Base-by-base conservation (phyloP, 73 alveolate genomes). In the Uronychia setigera region DNA sequence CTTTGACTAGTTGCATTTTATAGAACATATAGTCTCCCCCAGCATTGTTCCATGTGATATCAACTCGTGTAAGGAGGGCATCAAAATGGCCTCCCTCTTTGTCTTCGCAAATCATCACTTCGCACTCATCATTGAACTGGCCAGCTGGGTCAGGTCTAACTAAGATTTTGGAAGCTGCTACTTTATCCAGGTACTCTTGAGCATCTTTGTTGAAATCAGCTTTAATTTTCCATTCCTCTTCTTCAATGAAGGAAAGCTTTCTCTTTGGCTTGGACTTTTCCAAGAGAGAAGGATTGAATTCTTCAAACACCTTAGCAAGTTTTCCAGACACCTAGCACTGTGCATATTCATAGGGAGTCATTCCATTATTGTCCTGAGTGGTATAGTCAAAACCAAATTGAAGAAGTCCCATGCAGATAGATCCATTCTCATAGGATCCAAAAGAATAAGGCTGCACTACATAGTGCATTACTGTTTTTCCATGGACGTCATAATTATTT, bases 11-110 rank as follows among this genome's bases (percentile, higher is more conserved):
- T 91, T 98, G 97, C 96, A 98, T 94, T 80, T 92, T 97, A 88
- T 98, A 98, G 95, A 98, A 98, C 81, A 97, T 96, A 87, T 97
- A 96, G 84, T 96, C 99, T 9, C 98, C 97, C 83, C 95, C 96
- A 1, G 93, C 90, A 33, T 99, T 99, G 91, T 92, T 92, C 90
- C 91, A 92, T 32, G 96, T 94, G 31, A 98, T 78, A 92, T 98
- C 99, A 1, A 98, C 99, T 82, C 96, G 97, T 58, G 99, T 97
- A 93, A 98, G 86, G 32, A 95, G 93, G 57, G 96, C 92, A 79
- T 96, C 99, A 96, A 97, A 98, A 77, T 95, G 97, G 27, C 85
- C 82, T 29, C 85, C 76, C 0, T 79, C 46, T 0, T 74, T 88
- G 67, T 85, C 92, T 31, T 80, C 79, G 80, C 94, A 98, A 85